Percentiles rank a stretch among this genome's conserved stretches.
Evolutionary conservation across 768 basidiomycete genomes (phyloP).

Genomic region (Scleroderma bovista): DNA sequence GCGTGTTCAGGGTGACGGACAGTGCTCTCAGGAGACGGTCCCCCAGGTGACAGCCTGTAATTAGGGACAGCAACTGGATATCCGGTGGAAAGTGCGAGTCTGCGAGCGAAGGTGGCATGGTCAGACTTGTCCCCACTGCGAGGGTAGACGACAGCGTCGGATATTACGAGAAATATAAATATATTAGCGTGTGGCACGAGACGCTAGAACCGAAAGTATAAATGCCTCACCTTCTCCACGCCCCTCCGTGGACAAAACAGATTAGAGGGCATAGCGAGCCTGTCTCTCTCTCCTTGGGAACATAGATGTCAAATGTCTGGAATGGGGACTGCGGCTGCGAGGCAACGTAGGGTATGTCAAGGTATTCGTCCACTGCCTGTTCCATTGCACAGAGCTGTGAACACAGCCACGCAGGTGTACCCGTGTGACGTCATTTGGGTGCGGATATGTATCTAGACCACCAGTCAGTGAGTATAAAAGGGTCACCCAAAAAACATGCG

Average conservation of each 20-base stretch:
- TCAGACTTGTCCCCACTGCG: constrained; percentile 69
- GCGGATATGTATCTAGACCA: neutral
- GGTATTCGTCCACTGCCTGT: constrained; percentile 5
- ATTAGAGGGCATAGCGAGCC: constrained; percentile 38
- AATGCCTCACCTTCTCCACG: constrained; percentile 66
- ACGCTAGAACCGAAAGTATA: neutral
- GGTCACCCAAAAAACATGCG: neutral
- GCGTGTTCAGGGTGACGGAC: constrained; percentile 70
- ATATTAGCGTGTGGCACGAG: neutral
- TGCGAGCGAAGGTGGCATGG: constrained; percentile 48
- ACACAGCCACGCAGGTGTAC: neutral
- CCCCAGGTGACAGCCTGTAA: constrained; percentile 60
- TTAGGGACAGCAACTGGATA: constrained; percentile 69
- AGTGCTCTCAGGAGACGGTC: constrained; percentile 29
- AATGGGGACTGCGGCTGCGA: constrained; percentile 21
- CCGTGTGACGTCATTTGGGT: neutral
- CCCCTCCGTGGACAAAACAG: constrained; percentile 79
- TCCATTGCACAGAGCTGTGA: too few species aligned
- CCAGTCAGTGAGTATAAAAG: neutral
- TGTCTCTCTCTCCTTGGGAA: constrained; percentile 19
- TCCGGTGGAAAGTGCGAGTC: constrained; percentile 43
- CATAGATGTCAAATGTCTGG: constrained; percentile 54
- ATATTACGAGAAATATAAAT: neutral
- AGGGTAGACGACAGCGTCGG: constrained; percentile 1
- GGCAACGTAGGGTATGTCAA: constrained; percentile 34